These are phyloP conservation scores for Phytomonas sp. DNA, from an alignment of 208 protist genomes.

Conservation along the genomic window DNA sequence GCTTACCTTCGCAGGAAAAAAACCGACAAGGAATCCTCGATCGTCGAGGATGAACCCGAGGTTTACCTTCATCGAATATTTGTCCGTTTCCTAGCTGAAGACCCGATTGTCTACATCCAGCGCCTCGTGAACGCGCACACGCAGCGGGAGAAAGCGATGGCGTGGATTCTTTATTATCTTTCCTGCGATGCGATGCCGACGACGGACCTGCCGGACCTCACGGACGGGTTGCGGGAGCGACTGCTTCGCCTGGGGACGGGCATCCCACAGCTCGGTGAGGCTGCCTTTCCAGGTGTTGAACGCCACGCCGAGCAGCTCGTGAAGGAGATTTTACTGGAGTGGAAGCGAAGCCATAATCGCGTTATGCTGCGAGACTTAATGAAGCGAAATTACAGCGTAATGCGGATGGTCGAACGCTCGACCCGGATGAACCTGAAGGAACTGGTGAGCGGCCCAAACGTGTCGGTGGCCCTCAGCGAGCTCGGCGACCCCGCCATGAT, in stretches of 20 bases:
- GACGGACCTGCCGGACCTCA: constrained; percentile 54
- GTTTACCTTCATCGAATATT: constrained; percentile 72
- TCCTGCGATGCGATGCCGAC: constrained; percentile 91
- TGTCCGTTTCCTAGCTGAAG: constrained; percentile 83
- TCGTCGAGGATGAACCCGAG: constrained; percentile 11
- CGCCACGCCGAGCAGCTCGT: constrained; percentile 67
- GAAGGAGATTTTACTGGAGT: constrained; percentile 81
- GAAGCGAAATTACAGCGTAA: constrained; percentile 58
- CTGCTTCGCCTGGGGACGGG: constrained; percentile 71
- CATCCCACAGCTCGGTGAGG: constrained; percentile 73
- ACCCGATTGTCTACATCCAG: constrained; percentile 85
- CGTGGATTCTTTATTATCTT: constrained; percentile 88
- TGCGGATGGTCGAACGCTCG: constrained; percentile 68
- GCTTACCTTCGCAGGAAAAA: not conserved
- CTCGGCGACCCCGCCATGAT: constrained; percentile 48
- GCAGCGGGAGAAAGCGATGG: constrained; percentile 79
- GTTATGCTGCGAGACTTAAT: constrained; percentile 86
- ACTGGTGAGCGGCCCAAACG: constrained; percentile 71
- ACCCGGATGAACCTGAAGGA: constrained; percentile 84
- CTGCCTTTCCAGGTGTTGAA: constrained; percentile 64
- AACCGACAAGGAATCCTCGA: not conserved
- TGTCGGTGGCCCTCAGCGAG: constrained; percentile 57
- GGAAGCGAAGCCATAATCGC: constrained; percentile 86
- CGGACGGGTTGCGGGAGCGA: constrained; percentile 45
- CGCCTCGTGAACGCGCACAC: constrained; percentile 70